Conservation (phyloP, 2,329 filamentous ascomycete genomes). For the Emergomyces orientalis region DNA sequence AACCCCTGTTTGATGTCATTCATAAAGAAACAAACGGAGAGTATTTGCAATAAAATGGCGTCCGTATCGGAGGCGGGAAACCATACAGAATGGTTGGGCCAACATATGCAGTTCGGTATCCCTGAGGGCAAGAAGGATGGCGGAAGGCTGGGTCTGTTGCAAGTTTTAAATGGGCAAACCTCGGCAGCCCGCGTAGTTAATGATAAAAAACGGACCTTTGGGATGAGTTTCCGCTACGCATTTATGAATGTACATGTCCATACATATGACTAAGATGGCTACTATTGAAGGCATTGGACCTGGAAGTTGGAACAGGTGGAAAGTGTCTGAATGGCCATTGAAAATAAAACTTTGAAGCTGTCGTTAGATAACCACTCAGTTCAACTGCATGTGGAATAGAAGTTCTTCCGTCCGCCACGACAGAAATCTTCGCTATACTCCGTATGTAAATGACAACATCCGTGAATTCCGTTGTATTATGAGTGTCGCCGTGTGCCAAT, state of each 20-base stretch:
- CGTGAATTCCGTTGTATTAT: neutral
- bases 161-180: neutral
- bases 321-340: neutral
- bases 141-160: neutral
- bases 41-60: slow-evolving; percentile 39
- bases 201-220: neutral
- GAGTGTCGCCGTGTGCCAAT: neutral
- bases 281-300: neutral
- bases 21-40: slow-evolving; percentile 51
- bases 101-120: neutral
- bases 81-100: neutral
- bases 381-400: neutral
- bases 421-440: neutral
- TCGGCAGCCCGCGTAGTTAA: neutral
- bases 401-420: neutral
- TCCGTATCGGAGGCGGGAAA: neutral
- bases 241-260: neutral
- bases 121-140: neutral
- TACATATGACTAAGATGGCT: neutral
- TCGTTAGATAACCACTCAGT: no score
- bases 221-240: neutral
- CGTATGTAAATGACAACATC: neutral
- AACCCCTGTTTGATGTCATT: slow-evolving; percentile 62
- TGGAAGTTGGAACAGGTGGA: no score
- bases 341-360: no score